Evolutionary conservation across 257 asterid genomes (phyloP).

Genomic region (Scutellaria baicalensis): DNA sequence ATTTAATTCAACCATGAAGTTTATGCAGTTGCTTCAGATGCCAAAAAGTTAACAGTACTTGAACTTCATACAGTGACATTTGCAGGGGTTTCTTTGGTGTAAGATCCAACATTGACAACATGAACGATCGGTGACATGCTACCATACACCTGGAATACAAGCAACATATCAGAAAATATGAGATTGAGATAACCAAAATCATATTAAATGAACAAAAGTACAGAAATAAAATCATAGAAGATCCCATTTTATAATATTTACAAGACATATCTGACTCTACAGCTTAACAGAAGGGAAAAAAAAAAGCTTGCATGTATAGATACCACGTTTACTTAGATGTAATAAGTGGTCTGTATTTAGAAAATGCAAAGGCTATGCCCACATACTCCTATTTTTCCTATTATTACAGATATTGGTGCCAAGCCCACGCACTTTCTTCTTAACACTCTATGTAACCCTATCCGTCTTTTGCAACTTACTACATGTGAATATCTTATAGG

Average conservation of each 20-base stretch:
- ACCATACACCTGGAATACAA: constrained; percentile 62
- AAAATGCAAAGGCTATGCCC: background rate
- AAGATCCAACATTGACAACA: constrained; percentile 56
- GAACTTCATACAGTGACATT: constrained; percentile 58
- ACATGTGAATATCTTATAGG: too few relatives aligned
- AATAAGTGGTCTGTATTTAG: too few relatives aligned
- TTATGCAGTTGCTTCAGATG: background rate
- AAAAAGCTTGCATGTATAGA: background rate
- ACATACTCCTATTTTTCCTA: background rate
- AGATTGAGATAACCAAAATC: constrained; percentile 1
- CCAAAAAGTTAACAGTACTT: background rate
- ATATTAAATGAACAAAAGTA: background rate
- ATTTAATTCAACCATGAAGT: background rate
- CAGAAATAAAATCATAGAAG: background rate
- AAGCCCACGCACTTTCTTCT: too few relatives aligned
- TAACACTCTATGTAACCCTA: too few relatives aligned
- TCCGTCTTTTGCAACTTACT: too few relatives aligned
- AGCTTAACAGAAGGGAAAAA: background rate
- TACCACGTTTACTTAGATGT: too few relatives aligned
- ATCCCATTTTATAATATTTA: background rate
- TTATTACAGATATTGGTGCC: too few relatives aligned
- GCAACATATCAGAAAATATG: background rate
- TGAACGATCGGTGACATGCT: constrained; percentile 77
- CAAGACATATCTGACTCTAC: background rate
- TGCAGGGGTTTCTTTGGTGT: constrained; percentile 60